Evolutionary conservation across 768 basidiomycete genomes (phyloP).

Genomic region (Phaeotremella skinneri): DNA sequence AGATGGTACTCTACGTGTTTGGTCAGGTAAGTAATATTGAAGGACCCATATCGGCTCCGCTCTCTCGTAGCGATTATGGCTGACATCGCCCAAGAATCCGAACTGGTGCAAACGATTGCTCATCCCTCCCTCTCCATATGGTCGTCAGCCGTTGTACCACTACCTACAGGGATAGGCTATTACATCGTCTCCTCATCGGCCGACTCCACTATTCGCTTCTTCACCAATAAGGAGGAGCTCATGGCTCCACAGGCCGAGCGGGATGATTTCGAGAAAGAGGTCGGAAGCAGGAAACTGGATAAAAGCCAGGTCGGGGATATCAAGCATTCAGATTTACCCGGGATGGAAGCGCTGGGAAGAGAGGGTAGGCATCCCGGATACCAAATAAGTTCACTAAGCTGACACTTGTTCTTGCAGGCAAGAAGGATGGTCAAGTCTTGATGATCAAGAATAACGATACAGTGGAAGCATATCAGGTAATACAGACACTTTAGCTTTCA

Average conservation of each 20-base stretch:
- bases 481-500: too few relatives aligned
- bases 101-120: conserved; percentile 80
- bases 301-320: conserved; percentile 87
- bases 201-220: conserved; percentile 82
- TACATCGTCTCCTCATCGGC: conserved; percentile 91
- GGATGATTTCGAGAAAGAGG: conserved; percentile 56
- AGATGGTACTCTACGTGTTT: conserved; percentile 86
- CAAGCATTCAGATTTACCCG: conserved; percentile 84
- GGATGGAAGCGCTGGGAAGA: conserved; percentile 69
- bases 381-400: neutral
- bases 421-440: conserved; percentile 86
- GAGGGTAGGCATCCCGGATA: conserved; percentile 60
- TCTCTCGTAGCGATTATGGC: neutral
- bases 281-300: conserved; percentile 76
- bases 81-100: conserved; percentile 63
- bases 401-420: conserved; percentile 58
- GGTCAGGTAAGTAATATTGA: conserved; percentile 64
- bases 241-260: conserved; percentile 67
- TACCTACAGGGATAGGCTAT: conserved; percentile 56
- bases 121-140: conserved; percentile 98
- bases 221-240: conserved; percentile 65
- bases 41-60: neutral
- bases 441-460: conserved; percentile 77
- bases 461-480: conserved; percentile 90
- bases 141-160: conserved; percentile 77